Percentiles rank a stretch among this genome's conserved stretches.
Conservation (phyloP, 352 stramenopile genomes). For the Pythium insidiosum region DNA sequence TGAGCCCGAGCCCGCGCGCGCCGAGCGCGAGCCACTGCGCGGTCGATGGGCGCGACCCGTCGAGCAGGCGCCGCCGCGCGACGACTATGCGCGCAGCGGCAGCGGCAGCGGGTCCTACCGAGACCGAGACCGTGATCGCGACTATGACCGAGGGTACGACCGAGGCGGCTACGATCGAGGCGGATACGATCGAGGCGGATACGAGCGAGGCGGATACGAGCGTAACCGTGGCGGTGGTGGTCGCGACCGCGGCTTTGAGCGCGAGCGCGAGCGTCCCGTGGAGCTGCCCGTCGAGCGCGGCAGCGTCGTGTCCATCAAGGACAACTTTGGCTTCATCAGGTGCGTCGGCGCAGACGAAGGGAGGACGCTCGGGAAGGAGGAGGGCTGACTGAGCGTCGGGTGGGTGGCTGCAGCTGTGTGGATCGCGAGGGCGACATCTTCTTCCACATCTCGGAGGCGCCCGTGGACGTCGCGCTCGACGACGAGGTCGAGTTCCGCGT, state of each 20-base stretch:
- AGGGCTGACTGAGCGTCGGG: constrained; percentile 10
- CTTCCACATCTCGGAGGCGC: constrained; percentile 77
- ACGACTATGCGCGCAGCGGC: background rate
- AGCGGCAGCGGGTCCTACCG: background rate
- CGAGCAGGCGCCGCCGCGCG: background rate
- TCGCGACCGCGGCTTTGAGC: background rate
- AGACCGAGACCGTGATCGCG: constrained; percentile 1
- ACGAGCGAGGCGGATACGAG: constrained; percentile 15
- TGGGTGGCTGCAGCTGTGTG: constrained; percentile 28
- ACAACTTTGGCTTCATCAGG: constrained; percentile 51
- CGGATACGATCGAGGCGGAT: constrained; percentile 1
- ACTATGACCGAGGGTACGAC: background rate
- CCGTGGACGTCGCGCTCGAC: constrained; percentile 51
- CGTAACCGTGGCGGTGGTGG: constrained; percentile 6
- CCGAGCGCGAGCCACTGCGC: background rate
- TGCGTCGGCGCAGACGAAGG: background rate
- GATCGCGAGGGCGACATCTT: constrained; percentile 69
- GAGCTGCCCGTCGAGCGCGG: constrained; percentile 2
- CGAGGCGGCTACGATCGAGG: background rate
- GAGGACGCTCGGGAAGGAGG: background rate
- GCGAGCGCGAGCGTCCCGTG: background rate
- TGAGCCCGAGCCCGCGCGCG: no score
- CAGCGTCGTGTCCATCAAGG: constrained; percentile 25
- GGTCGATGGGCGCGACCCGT: background rate
- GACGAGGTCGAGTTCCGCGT: constrained; percentile 75